These are phyloP conservation scores for Tinospora cordifolia DNA, from an alignment of 164 flowering plant genomes.

Conservation along the genomic window DNA sequence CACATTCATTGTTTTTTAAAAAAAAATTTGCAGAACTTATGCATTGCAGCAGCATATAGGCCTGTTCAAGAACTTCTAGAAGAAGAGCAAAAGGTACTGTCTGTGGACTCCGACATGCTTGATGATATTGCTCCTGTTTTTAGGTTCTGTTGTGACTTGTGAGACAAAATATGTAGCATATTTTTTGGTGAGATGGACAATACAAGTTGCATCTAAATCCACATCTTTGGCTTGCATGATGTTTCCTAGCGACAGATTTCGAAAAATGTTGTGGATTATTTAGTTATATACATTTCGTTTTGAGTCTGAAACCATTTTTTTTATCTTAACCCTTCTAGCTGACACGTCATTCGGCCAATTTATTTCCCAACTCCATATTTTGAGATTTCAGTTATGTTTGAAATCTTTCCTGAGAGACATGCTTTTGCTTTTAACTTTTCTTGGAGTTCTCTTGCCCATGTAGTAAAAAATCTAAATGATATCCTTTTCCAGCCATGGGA, in stretches of 20 bases:
- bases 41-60: conserved; percentile 92
- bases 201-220: neutral
- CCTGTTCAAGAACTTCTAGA: conserved; percentile 93
- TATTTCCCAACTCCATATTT: neutral
- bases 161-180: too few species aligned
- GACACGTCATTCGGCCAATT: neutral
- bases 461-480: too few species aligned
- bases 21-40: conserved; percentile 82
- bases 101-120: neutral
- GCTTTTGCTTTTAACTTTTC: too few species aligned
- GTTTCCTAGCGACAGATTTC: neutral
- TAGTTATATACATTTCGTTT: neutral
- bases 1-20: conserved; percentile 7
- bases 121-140: neutral
- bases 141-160: neutral
- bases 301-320: too few species aligned
- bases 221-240: neutral
- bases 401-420: neutral
- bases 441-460: too few species aligned
- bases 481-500: too few species aligned
- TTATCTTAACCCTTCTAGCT: too few species aligned
- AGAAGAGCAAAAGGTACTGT: conserved; percentile 51
- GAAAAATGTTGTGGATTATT: neutral
- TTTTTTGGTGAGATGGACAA: neutral
- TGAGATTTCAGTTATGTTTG: neutral